Conservation (phyloP, 2,329 filamentous ascomycete genomes). For the Cercospora nicotianae region DNA sequence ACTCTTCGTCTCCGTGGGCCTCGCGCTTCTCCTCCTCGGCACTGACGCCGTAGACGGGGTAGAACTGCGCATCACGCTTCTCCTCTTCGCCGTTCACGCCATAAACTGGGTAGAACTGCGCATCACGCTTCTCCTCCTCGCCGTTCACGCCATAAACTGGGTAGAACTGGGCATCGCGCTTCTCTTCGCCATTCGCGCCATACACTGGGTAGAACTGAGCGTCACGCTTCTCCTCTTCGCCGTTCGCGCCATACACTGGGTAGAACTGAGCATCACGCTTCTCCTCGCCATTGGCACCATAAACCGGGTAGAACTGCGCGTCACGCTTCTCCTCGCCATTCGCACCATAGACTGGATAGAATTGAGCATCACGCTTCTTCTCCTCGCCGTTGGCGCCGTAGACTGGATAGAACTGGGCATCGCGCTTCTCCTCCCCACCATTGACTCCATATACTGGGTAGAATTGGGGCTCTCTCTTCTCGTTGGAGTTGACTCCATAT, state of each 20-base stretch:
- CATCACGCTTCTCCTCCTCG: not conserved
- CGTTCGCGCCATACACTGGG: not conserved
- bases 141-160: not conserved
- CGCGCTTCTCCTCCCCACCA: too few species aligned
- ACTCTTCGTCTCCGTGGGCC: not conserved
- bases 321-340: not conserved
- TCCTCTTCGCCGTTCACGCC: not conserved
- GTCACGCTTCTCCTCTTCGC: not conserved
- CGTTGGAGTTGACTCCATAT: too few species aligned
- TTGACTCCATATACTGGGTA: too few species aligned
- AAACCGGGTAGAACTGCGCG: not conserved
- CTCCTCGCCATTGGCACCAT: not conserved
- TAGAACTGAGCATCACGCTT: slow-evolving; percentile 9
- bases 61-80: not conserved
- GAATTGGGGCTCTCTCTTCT: too few species aligned
- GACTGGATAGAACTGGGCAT: too few species aligned
- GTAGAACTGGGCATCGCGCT: not conserved
- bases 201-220: slow-evolving; percentile 7
- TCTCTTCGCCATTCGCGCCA: not conserved
- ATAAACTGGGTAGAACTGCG: not conserved
- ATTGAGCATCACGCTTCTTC: not conserved
- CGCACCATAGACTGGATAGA: not conserved
- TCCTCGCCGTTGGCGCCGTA: too few species aligned
- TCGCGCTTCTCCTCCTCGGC: not conserved
- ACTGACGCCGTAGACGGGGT: not conserved